phyloP scores from a whole-genome alignment of 2,329 filamentous ascomycete genomes.

The Akanthomyces dipterigenus region DNA sequence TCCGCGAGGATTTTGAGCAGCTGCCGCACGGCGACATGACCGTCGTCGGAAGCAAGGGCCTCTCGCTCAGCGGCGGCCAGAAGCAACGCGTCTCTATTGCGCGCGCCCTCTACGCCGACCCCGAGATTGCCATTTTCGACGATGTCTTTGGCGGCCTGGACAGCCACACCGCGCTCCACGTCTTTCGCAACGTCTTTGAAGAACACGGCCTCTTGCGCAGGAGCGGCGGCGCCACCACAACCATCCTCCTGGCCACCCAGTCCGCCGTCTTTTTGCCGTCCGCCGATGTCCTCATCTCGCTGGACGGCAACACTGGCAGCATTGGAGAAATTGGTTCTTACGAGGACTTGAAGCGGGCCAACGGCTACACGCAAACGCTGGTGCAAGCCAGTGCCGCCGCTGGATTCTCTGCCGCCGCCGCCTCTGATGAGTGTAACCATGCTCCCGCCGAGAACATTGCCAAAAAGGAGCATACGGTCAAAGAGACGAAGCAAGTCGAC shows the following conservation, averaged over 20 bases:
- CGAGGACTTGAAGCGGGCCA: constrained; percentile 1
- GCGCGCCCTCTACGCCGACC: background rate
- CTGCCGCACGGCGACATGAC: constrained; percentile 25
- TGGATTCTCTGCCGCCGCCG: background rate
- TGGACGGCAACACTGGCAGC: constrained; percentile 12
- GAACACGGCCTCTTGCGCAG: constrained; percentile 21
- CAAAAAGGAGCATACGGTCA: constrained; percentile 20
- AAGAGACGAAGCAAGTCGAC: background rate
- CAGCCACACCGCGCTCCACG: constrained; percentile 23
- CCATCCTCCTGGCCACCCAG: constrained; percentile 32
- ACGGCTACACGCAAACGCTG: background rate
- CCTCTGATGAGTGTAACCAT: background rate
- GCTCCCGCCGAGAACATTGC: background rate
- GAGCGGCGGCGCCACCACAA: constrained; percentile 26
- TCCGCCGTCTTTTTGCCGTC: constrained; percentile 24
- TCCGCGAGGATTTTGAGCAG: constrained; percentile 17
- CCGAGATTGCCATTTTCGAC: constrained; percentile 3
- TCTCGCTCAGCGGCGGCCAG: constrained; percentile 28
- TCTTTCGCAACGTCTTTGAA: constrained; percentile 25
- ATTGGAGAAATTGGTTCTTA: constrained; percentile 29
- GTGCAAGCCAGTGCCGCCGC: background rate
- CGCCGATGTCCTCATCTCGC: constrained; percentile 19
- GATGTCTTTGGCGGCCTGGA: constrained; percentile 21
- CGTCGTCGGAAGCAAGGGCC: constrained; percentile 24
- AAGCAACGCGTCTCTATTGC: constrained; percentile 18